A percentile compares a stretch with the other conserved stretches of the same genome.
Conservation (phyloP, 345 rosid species). For the Diplotaxis tenuifolia region DNA sequence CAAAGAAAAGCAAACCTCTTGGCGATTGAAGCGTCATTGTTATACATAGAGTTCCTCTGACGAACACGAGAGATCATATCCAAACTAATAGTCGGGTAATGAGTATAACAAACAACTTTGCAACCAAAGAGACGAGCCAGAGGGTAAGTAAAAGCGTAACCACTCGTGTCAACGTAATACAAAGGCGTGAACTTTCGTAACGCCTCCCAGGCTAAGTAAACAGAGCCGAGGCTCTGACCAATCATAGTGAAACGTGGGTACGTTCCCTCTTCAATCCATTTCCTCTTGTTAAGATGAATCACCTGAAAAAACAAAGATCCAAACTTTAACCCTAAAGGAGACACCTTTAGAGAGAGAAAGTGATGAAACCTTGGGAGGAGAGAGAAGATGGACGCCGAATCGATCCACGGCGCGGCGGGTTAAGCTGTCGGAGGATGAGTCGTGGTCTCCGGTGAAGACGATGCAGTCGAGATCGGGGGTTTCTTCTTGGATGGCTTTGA, state of each 20-base stretch:
- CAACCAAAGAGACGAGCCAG: conserved; percentile 91
- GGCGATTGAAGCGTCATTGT: conserved; percentile 66
- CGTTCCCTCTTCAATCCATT: conserved; percentile 80
- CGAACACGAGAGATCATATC: conserved; percentile 93
- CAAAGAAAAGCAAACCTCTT: conserved; percentile 54
- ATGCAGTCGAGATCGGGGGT: conserved; percentile 60
- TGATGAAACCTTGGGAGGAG: conserved; percentile 60
- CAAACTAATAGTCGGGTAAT: conserved; percentile 89
- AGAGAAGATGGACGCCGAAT: conserved; percentile 68
- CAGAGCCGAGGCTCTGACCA: conserved; percentile 93
- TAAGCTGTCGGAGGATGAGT: conserved; percentile 59
- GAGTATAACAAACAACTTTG: conserved; percentile 88
- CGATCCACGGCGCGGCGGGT: conserved; percentile 71
- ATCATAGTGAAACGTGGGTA: conserved; percentile 92
- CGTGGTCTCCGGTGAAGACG: conserved; percentile 78
- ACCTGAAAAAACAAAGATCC: conserved; percentile 45
- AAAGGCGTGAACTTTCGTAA: conserved; percentile 71
- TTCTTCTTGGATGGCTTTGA: conserved; percentile 84
- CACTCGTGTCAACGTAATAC: conserved; percentile 75
- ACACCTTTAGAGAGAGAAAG: not conserved
- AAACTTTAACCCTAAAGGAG: not conserved
- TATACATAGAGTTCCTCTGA: conserved; percentile 69
- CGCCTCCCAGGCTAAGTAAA: conserved; percentile 89
- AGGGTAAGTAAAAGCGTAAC: conserved; percentile 93
- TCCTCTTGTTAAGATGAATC: conserved; percentile 68